These are phyloP conservation scores for Pythium aristosporum DNA, from an alignment of 352 stramenopile genomes.

Conservation along the genomic window DNA sequence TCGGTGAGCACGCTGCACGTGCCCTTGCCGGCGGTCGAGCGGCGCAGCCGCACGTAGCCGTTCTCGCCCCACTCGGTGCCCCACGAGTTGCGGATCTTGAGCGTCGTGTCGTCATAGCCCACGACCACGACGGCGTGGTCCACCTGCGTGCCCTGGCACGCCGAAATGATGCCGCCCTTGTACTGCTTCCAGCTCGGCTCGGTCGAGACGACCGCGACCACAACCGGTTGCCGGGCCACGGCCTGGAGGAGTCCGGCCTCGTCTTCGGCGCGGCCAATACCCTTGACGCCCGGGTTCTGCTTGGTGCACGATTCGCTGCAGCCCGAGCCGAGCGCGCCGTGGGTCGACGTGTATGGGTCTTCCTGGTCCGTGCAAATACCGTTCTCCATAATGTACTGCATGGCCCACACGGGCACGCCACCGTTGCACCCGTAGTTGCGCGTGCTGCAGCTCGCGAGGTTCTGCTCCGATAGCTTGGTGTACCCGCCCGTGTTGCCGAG, in stretches of 20 bases:
- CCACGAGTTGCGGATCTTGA: slow-evolving; percentile 99
- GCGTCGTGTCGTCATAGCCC: slow-evolving; percentile 89
- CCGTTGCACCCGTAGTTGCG: slow-evolving; percentile 88
- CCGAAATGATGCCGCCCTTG: slow-evolving; percentile 55
- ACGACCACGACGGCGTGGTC: slow-evolving; percentile 98
- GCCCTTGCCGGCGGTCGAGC: slow-evolving; percentile 33
- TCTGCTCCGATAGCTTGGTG: slow-evolving; percentile 88
- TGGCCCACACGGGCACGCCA: slow-evolving; percentile 82
- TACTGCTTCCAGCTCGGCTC: slow-evolving; percentile 97
- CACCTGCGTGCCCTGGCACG: not conserved
- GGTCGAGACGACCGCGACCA: slow-evolving; percentile 92
- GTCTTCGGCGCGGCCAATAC: slow-evolving; percentile 56
- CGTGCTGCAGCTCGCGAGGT: slow-evolving; percentile 89
- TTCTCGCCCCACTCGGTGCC: slow-evolving; percentile 91
- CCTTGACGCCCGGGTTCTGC: slow-evolving; percentile 24
- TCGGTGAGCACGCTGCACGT: slow-evolving; percentile 37
- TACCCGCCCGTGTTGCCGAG: slow-evolving; percentile 53
- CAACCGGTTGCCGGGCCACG: slow-evolving; percentile 90
- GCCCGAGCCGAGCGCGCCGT: slow-evolving; percentile 18
- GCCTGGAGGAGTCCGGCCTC: slow-evolving; percentile 83
- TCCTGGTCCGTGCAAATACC: slow-evolving; percentile 73
- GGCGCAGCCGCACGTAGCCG: slow-evolving; percentile 94
- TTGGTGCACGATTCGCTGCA: slow-evolving; percentile 41
- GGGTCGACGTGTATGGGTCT: slow-evolving; percentile 82
- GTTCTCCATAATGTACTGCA: slow-evolving; percentile 83